Conservation (phyloP, 352 stramenopile species). For the Phytophthora quininea region DNA sequence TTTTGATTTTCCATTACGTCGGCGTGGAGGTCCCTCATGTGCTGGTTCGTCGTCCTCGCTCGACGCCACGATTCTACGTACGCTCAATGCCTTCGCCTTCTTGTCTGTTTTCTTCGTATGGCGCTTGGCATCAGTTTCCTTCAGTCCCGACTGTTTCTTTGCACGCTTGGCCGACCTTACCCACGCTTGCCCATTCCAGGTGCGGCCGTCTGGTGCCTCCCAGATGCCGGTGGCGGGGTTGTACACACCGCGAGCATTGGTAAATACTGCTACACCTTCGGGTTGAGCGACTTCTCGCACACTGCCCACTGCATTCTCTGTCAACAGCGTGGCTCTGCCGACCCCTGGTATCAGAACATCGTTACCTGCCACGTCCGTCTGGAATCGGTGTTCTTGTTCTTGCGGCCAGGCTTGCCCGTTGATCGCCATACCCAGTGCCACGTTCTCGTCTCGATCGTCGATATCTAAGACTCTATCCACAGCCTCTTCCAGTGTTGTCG, state of each 20-base stretch:
- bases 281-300: too few species aligned
- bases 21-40: too few species aligned
- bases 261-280: background rate
- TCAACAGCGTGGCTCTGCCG: background rate
- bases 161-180: background rate
- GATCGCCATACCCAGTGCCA: background rate
- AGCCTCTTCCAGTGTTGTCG: background rate
- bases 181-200: constrained; percentile 1
- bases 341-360: background rate
- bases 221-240: background rate
- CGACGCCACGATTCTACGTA: background rate
- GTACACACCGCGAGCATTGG: background rate
- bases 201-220: background rate
- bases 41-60: too few species aligned
- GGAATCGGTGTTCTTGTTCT: background rate
- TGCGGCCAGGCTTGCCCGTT: constrained; percentile 6
- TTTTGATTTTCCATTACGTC: too few species aligned
- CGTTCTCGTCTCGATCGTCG: constrained; percentile 5
- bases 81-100: background rate
- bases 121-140: background rate
- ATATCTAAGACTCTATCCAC: constrained; percentile 4
- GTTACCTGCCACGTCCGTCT: background rate
- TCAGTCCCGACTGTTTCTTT: background rate
- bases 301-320: background rate
- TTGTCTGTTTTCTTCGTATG: background rate